Evolutionary conservation across 441 rosid species (phyloP), one percentile per base, ranked within the genome.

Genomic region (Populus tomentosa): DNA sequence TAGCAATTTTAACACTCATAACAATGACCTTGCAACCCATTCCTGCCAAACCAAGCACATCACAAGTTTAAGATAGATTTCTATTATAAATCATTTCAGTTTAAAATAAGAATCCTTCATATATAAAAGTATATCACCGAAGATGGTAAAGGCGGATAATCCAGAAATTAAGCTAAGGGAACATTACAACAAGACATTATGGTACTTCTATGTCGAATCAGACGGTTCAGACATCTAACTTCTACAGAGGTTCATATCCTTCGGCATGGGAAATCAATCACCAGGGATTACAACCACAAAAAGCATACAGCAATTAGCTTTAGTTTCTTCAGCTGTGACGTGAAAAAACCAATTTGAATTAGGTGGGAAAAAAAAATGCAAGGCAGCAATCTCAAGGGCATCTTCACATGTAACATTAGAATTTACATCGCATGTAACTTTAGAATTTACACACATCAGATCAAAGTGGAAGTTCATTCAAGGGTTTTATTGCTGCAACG

Each of bases 401-500:
- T 9, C 26, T 10, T 35, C 26, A 3, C 71, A 33, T 32, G 28
- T 38, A 35, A 20, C 28, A 21, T 21, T 20, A 35, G 7, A 69
- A n/a, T 53, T 53, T 18, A 53, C 61, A 16, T 2, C 53, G 33
- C 71, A 20, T 32, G 28, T 38, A 35, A 18, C 28, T 21, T 21
- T 20, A n/a, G 7, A 21, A n/a, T 53, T 53, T 18, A 53, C 74
- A 16, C 18, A 23, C 8, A n/a, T 10, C 24, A 33, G 2, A 35
- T 3, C 65, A 24, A 61, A 20, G 28, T 84, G 76, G 89, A 79
- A 95, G 97, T 76, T 71, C 80, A 64, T 84, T 89, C 87, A 89
- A 83, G 63, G 98, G 92, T 79, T 82, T 86, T 81, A 95, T 85
- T 63, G 84, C 84, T 26, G 98, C 93, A 26, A 89, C 95, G 33